Evolutionary conservation across 2,329 filamentous ascomycete genomes (phyloP).

Genomic region (Cladosporium sp.): DNA sequence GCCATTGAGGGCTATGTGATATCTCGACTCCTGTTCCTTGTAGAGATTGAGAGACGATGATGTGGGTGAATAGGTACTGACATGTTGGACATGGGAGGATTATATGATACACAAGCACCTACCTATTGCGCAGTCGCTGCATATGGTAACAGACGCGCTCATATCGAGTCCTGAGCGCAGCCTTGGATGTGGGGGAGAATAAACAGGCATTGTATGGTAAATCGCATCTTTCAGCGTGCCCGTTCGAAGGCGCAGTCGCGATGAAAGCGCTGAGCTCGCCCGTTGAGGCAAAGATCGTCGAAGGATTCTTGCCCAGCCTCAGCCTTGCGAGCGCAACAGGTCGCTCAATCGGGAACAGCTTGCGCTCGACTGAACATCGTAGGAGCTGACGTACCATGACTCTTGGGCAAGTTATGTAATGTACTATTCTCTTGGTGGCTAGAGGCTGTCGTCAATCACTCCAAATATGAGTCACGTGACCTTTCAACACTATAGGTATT

Average conservation of each 20-base stretch:
- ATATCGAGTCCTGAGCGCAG: neutral
- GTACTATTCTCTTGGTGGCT: neutral
- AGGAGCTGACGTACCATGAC: neutral
- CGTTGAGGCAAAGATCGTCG: neutral
- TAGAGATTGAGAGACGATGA: neutral
- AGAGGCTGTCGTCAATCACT: neutral
- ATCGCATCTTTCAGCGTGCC: neutral
- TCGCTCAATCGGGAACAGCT: constrained; percentile 3
- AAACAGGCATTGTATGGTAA: neutral
- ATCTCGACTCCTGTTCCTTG: neutral
- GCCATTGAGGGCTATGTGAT: neutral
- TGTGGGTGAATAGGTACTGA: neutral
- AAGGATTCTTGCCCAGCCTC: constrained; percentile 15
- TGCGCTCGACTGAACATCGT: neutral
- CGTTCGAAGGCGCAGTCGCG: constrained; percentile 7
- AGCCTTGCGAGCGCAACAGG: constrained; percentile 6
- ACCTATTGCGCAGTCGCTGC: constrained; percentile 5
- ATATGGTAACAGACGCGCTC: constrained; percentile 17
- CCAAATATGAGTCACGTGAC: neutral
- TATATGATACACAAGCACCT: neutral
- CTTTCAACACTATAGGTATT: no score
- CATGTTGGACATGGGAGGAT: neutral
- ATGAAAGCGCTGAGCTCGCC: neutral
- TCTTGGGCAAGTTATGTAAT: neutral
- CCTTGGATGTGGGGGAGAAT: neutral